Evolutionary conservation across 1,284 basidiomycete genomes (phyloP).

Genomic region (Bjerkandera adusta): DNA sequence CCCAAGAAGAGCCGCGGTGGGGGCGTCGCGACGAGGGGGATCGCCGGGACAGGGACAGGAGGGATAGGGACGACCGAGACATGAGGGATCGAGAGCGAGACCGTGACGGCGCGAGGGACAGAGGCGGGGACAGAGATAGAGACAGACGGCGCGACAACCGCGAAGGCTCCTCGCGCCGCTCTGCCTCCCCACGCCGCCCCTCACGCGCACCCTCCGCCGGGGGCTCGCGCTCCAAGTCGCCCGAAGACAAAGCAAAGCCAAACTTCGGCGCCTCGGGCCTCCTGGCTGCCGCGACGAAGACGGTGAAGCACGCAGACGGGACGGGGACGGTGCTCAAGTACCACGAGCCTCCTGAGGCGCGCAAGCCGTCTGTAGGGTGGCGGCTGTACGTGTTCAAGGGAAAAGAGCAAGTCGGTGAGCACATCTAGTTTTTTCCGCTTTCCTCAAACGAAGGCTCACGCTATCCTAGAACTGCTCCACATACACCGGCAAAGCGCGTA

Average conservation of each 20-base stretch:
- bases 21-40: conserved; percentile 33
- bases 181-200: conserved; percentile 50
- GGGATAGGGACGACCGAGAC: conserved; percentile 12
- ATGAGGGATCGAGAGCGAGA: conserved; percentile 11
- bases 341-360: conserved; percentile 97
- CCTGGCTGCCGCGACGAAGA: conserved; percentile 94
- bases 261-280: conserved; percentile 89
- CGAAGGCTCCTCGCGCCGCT: conserved; percentile 45
- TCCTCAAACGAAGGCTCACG: conserved; percentile 9
- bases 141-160: conserved; percentile 1
- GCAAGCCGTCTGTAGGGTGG: conserved; percentile 90
- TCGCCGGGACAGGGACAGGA: conserved; percentile 29
- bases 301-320: conserved; percentile 69
- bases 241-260: conserved; percentile 69
- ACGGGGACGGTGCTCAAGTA: conserved; percentile 93
- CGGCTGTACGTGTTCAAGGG: conserved; percentile 97
- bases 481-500: conserved; percentile 94
- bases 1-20: background rate
- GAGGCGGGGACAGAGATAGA: conserved; percentile 9
- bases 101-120: conserved; percentile 10
- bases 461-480: conserved; percentile 75
- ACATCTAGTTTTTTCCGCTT: background rate
- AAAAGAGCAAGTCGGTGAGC: conserved; percentile 86
- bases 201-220: conserved; percentile 33
- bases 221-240: conserved; percentile 34